Percentiles rank a stretch among this genome's conserved stretches.
Conservation (phyloP, 2,329 filamentous ascomycete species). For the Hypoxylon sp. region DNA sequence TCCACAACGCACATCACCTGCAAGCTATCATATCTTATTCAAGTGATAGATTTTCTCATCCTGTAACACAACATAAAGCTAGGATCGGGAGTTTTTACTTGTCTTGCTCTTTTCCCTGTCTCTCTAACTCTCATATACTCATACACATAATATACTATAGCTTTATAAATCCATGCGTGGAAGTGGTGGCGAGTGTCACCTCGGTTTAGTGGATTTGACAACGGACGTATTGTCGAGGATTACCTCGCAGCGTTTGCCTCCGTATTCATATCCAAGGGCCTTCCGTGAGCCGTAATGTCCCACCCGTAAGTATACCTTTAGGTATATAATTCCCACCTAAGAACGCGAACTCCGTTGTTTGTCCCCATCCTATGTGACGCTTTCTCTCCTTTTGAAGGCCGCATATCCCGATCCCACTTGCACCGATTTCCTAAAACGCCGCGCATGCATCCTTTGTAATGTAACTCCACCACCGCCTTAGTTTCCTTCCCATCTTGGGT, state of each 20-base stretch:
- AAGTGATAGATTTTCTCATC: slow-evolving; percentile 22
- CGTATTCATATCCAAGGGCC: slow-evolving; percentile 27
- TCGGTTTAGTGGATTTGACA: slow-evolving; percentile 11
- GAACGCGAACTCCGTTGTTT: slow-evolving; percentile 44
- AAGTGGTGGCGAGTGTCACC: slow-evolving; percentile 6
- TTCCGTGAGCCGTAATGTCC: slow-evolving; percentile 34
- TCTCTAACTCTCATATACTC: slow-evolving; percentile 18
- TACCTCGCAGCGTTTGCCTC: slow-evolving; percentile 28
- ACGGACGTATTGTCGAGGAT: slow-evolving; percentile 31
- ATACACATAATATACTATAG: slow-evolving; percentile 27
- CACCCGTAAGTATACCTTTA: slow-evolving; percentile 1
- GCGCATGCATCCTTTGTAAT: slow-evolving; percentile 48
- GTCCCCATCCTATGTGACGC: slow-evolving; percentile 37
- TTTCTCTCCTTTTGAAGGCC: slow-evolving; percentile 31
- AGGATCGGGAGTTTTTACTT: slow-evolving; percentile 7
- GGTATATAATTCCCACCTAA: slow-evolving; percentile 39
- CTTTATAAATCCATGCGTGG: slow-evolving; percentile 8
- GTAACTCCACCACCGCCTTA: slow-evolving; percentile 37
- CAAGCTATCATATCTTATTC: slow-evolving; percentile 3
- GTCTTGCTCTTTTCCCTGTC: slow-evolving; percentile 2
- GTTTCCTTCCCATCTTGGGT: slow-evolving; percentile 14
- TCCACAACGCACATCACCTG: slow-evolving; percentile 16
- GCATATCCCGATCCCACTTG: slow-evolving; percentile 35
- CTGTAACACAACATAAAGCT: slow-evolving; percentile 12
- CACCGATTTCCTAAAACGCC: slow-evolving; percentile 49